Evolutionary conservation across 2,329 filamentous ascomycete genomes (phyloP), one percentile per base, ranked within the genome.

Genomic region (Aspergillus novofumigatus): DNA sequence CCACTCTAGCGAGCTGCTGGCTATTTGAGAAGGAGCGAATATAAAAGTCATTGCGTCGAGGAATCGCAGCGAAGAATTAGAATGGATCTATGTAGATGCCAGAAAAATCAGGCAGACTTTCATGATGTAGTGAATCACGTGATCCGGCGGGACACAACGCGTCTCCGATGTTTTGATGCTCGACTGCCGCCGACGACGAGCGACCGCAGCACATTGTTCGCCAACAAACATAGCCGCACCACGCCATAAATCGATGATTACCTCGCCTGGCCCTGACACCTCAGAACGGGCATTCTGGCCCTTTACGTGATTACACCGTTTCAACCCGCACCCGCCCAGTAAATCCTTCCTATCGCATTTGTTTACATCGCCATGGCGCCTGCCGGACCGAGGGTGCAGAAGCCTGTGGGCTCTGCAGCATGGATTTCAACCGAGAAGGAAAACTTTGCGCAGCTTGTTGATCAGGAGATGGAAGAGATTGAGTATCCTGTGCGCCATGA

Each of bases 401-500:
- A 75, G 67, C 69, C 88, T 69, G 86, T 96, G 65, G 92, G 92
- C 73, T 94, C 91, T 59, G 80, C 86, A 67, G 81, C 87, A 77
- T 99, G 94, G 94, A 86, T 97, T 63, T 80, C 86, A 32, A 87
- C 91, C 64, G 94, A 99, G 79, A 85, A 92, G 66, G 83, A 87
- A 47, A 89, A 92, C 68, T 87, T 91, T 14, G 79, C 86, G 54
- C 84, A 90, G 63, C 86, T 97, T 61, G 83, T 89, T 17, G 82
- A 88, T 49, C 84, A 91, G 55, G 94, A 97, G 74, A 84, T 90
- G 54, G 93, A 97, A 65, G 95, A 99, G 77, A 95, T 97, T 70
- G 86, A 90, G 47, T 97, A 90, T 77, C 91, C 92, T 29, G 92
- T 91, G 60, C 86, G 90, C 57, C 96, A 97, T 76, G 94, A 99